Evolutionary conservation across 345 rosid genomes (phyloP), one percentile per base, ranked within the genome.

Genomic region (Mangifera indica): DNA sequence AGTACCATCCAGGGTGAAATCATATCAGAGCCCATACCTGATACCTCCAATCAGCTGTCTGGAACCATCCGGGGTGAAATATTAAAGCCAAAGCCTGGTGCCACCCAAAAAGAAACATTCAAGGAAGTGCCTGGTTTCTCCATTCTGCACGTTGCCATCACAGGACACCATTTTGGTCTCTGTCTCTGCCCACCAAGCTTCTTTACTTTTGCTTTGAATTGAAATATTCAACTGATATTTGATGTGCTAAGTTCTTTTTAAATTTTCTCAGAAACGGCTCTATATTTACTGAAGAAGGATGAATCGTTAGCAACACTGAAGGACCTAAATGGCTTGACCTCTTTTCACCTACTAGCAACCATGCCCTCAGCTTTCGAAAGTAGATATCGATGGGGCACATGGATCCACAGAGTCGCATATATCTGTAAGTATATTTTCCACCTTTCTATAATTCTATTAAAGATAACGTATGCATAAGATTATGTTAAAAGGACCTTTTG

Each of bases 31-130:
- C n/a, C n/a, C n/a, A n/a, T n/a, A n/a, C n/a, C n/a, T 17, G 7
- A 10, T 1, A 0, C 7, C 40, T 75, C 82, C 51, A 76, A 76
- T 70, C 78, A 51, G 74, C 81, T 40, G 48, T 80, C 46, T 15
- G 75, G 18, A 45, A 63, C 59, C 45, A 81, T 15, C 24, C n/a
- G n/a, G n/a, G n/a, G n/a, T n/a, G n/a, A n/a, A n/a, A n/a, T n/a
- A n/a, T n/a, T n/a, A n/a, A n/a, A n/a, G n/a, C n/a, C n/a, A n/a
- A n/a, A n/a, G n/a, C n/a, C n/a, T n/a, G n/a, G n/a, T n/a, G n/a
- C n/a, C n/a, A n/a, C n/a, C n/a, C n/a, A n/a, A n/a, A n/a, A n/a
- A n/a, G n/a, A n/a, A n/a, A n/a, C n/a, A n/a, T n/a, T n/a, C n/a
- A n/a, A n/a, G n/a, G n/a, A n/a, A n/a, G n/a, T n/a, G n/a, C n/a